Evolutionary conservation across 139 green algal species (phyloP), one percentile per base, ranked within the genome.

Genomic region (Pseudopediastrum boryanum): DNA sequence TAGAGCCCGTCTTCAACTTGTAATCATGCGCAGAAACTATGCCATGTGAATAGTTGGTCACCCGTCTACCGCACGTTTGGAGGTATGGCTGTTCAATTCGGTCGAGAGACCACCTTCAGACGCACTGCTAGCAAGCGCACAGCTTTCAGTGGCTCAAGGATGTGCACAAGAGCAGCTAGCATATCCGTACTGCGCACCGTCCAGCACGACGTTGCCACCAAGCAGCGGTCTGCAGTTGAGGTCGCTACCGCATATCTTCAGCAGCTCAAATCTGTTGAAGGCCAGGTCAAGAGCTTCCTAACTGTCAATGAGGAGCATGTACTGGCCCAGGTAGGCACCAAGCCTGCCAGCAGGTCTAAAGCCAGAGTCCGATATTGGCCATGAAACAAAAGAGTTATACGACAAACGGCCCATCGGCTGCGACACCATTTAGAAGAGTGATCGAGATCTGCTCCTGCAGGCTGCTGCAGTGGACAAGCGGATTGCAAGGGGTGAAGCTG

Each of bases 381-480:
- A n/a, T n/a, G n/a, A n/a, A n/a, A n/a, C n/a, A n/a, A n/a, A n/a
- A n/a, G n/a, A n/a, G n/a, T n/a, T n/a, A n/a, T n/a, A n/a, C n/a
- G n/a, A n/a, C n/a, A n/a, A n/a, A n/a, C n/a, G n/a, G n/a, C n/a
- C n/a, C n/a, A n/a, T n/a, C n/a, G n/a, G n/a, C n/a, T n/a, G n/a
- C n/a, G n/a, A n/a, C n/a, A n/a, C n/a, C n/a, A n/a, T n/a, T n/a
- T n/a, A n/a, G n/a, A n/a, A n/a, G n/a, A n/a, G n/a, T n/a, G n/a
- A n/a, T 66, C n/a, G 8, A 66, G 77, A 48, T 25, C 31, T 38
- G 51, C 64, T 84, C 29, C 68, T 74, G 25, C 80, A 90, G 86
- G 89, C 85, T 42, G 63, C 70, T 21, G 74, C 74, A 10, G 25
- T 95, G 4, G 90, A 95, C 79, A 84, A 82, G 9, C 46, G 77